Evolutionary conservation across 495 filamentous ascomycete species (phyloP).

Genomic region (Hypoxylon fragiforme): DNA sequence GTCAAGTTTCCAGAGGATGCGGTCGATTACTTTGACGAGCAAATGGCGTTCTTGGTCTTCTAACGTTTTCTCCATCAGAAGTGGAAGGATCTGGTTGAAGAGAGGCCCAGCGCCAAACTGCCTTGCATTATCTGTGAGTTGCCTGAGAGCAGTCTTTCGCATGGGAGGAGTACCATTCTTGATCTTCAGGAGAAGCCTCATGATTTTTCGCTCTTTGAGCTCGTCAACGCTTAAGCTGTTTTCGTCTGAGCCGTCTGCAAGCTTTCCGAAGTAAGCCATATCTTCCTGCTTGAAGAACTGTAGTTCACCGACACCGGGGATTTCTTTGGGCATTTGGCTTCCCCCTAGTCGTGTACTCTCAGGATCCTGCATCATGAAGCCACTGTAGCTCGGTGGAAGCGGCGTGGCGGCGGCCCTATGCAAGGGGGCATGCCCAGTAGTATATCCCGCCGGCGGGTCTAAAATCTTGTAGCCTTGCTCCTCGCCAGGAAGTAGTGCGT

Average conservation of each 20-base stretch:
- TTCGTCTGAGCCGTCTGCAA: conserved; percentile 94
- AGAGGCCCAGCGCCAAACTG: conserved; percentile 94
- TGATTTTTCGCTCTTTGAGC: conserved; percentile 97
- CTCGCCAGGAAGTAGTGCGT: conserved; percentile 78
- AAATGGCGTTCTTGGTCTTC: conserved; percentile 99
- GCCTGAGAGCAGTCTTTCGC: conserved; percentile 98
- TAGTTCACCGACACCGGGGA: conserved; percentile 94
- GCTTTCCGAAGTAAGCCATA: conserved; percentile 98
- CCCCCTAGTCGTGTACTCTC: conserved; percentile 78
- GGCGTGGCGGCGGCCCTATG: conserved; percentile 80
- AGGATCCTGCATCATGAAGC: conserved; percentile 98
- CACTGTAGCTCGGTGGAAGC: conserved; percentile 61
- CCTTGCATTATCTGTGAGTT: conserved; percentile 95
- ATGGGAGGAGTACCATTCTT: conserved; percentile 99
- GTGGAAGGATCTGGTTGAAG: conserved; percentile 96
- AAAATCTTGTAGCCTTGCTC: conserved; percentile 91
- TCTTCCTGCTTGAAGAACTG: conserved; percentile 99
- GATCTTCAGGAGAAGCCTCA: conserved; percentile 94
- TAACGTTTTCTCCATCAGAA: conserved; percentile 97
- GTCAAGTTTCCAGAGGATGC: conserved; percentile 97
- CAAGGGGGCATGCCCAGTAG: conserved; percentile 74
- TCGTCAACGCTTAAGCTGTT: conserved; percentile 90
- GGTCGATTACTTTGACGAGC: conserved; percentile 98
- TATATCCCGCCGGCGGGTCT: conserved; percentile 90
- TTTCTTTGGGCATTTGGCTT: conserved; percentile 93